Conservation (phyloP, 805 yeast species). For the Metschnikowia koreensis region DNA sequence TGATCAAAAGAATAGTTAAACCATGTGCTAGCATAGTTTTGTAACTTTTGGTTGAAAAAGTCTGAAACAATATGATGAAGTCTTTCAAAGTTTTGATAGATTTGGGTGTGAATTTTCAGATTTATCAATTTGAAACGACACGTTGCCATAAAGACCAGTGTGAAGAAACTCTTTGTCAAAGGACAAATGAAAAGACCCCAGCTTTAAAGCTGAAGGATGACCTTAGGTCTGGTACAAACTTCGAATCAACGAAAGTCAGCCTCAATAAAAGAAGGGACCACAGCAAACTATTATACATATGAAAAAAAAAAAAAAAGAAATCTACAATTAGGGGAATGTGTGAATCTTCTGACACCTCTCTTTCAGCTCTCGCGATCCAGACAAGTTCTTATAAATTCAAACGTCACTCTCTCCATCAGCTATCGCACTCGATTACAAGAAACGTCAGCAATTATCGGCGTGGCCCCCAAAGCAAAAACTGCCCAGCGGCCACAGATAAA, state of each 20-base stretch:
- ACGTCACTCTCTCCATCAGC: slow-evolving; percentile 45
- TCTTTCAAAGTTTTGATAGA: too few species aligned
- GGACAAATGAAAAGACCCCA: too few species aligned
- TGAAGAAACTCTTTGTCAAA: too few species aligned
- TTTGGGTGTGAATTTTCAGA: too few species aligned
- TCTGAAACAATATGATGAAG: too few species aligned
- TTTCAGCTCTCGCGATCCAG: slow-evolving; percentile 45
- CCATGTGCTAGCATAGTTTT: too few species aligned
- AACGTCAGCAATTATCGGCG: slow-evolving; percentile 22
- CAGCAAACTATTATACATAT: neutral
- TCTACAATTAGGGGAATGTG: slow-evolving; percentile 22
- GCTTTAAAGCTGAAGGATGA: too few species aligned
- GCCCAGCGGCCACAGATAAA: slow-evolving; percentile 21
- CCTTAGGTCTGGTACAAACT: too few species aligned
- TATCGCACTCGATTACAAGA: slow-evolving; percentile 38
- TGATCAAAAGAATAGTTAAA: too few species aligned
- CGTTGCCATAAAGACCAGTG: neutral
- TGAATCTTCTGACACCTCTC: slow-evolving; percentile 54
- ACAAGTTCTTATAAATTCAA: slow-evolving; percentile 47
- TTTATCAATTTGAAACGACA: neutral
- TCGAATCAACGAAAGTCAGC: too few species aligned
- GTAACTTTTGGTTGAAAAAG: too few species aligned
- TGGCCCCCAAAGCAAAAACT: slow-evolving; percentile 30
- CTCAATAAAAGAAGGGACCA: neutral
- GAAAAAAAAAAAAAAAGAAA: neutral